Evolutionary conservation across 1,284 basidiomycete species (phyloP), one percentile per base, ranked within the genome.

Genomic region (Irpex sp.): DNA sequence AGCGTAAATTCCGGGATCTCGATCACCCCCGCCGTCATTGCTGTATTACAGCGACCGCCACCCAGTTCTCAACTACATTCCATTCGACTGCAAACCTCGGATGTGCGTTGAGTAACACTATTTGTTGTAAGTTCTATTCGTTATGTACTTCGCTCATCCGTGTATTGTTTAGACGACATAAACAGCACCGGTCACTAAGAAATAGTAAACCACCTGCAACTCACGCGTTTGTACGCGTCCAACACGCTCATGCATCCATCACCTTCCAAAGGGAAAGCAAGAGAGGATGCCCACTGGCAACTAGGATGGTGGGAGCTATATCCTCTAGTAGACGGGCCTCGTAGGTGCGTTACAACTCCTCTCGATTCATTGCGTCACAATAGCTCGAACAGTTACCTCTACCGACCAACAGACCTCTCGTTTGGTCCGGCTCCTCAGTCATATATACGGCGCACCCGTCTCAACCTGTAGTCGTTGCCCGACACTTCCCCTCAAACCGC

Each of bases 231-330:
- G 45, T 39, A 39, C 49, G 37, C 23, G 28, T 54, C 19, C 58
- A 23, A 12, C 18, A 16, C 33, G 39, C n/a, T 8, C 19, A 67
- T 69, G 64, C 66, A 66, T 37, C 74, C 78, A 53, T 62, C 61
- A n/a, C 71, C 71, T 35, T 59, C 65, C 39, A 89, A 87, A 67
- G 82, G 81, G 28, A 88, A 87, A 70, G 73, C 72, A n/a, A 81
- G 75, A 60, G 82, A 83, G 62, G 80, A 79, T 49, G 75, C 76
- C 60, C 75, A 77, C 39, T 88, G 84, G 83, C 79, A 80, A 35
- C 69, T 83, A 19, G 82, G 82, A 35, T 91, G 90, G 88, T 91
- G 88, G 87, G 85, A 90, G 65, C 80, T 86, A 39, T 77, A 81
- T 61, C 81, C 87, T 48, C 75, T 88, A 21, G 71, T 80, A 9